Conservation (phyloP, 306 rosid genomes). For the Chamaecrista fasciculata region DNA sequence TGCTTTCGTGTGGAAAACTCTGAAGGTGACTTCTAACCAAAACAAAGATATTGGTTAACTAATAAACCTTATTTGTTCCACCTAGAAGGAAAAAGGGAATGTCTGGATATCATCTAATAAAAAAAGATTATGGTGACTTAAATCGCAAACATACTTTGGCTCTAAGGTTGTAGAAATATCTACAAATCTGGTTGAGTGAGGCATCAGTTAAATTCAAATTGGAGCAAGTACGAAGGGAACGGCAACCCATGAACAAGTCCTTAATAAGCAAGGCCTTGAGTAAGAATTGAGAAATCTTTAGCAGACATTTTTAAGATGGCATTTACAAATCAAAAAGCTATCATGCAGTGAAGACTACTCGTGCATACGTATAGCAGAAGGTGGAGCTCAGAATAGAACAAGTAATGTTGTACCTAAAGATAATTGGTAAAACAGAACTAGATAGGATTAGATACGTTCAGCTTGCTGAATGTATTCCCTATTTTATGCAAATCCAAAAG, state of each 20-base stretch:
- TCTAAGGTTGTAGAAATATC: slow-evolving; percentile 42
- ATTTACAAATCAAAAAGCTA: too few relatives aligned
- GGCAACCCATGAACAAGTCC: slow-evolving; percentile 31
- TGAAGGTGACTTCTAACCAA: background rate
- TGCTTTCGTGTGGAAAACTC: slow-evolving; percentile 19
- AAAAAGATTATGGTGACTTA: slow-evolving; percentile 22
- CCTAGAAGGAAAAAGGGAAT: background rate
- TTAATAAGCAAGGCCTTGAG: slow-evolving; percentile 16
- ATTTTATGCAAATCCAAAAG: slow-evolving; percentile 5
- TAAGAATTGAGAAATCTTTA: background rate
- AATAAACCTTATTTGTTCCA: slow-evolving; percentile 5
- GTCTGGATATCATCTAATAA: slow-evolving; percentile 2
- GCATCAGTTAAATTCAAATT: slow-evolving; percentile 41
- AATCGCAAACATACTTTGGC: slow-evolving; percentile 24
- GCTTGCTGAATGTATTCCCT: background rate
- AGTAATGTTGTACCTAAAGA: background rate
- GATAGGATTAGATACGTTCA: background rate
- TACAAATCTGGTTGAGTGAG: slow-evolving; percentile 27
- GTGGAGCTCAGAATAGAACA: background rate
- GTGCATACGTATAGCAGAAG: background rate
- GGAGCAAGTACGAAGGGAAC: slow-evolving; percentile 77
- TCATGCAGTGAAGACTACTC: background rate
- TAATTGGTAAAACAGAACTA: slow-evolving; percentile 17
- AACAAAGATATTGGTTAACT: slow-evolving; percentile 23
- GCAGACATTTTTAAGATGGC: too few relatives aligned